Evolutionary conservation across 2,329 filamentous ascomycete genomes (phyloP).

Genomic region (Penicillium digitatum): DNA sequence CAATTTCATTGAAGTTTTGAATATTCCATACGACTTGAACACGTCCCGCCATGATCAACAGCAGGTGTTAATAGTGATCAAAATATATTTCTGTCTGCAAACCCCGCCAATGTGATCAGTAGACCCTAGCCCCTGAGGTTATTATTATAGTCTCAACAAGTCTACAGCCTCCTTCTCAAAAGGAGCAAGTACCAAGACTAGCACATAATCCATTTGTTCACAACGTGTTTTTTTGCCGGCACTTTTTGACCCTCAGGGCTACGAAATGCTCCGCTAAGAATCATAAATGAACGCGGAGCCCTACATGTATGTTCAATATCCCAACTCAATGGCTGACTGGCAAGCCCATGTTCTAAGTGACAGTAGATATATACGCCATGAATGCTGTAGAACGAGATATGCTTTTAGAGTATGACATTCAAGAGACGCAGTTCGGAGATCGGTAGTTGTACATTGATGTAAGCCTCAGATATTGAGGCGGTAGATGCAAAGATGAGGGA

Average conservation of each 20-base stretch:
- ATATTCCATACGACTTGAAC: background rate
- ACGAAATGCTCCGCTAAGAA: background rate
- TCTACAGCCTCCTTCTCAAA: background rate
- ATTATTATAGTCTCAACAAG: background rate
- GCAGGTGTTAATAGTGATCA: background rate
- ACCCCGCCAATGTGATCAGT: background rate
- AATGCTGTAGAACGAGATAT: background rate
- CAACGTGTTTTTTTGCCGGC: background rate
- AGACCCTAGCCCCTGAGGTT: background rate
- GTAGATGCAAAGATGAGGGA: background rate
- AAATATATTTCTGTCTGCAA: background rate
- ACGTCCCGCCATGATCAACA: no score
- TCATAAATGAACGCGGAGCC: background rate
- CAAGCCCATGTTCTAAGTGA: background rate
- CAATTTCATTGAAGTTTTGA: background rate
- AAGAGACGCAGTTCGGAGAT: constrained; percentile 20
- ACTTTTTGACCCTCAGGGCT: background rate
- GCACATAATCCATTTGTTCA: background rate
- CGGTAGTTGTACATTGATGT: constrained; percentile 40
- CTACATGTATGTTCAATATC: background rate
- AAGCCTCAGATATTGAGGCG: background rate
- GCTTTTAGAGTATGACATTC: background rate
- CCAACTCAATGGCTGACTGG: background rate
- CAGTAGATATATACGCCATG: background rate
- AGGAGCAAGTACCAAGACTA: background rate